Evolutionary conservation across 805 yeast genomes (phyloP).

Genomic region (Saccharomycopsis sp.): DNA sequence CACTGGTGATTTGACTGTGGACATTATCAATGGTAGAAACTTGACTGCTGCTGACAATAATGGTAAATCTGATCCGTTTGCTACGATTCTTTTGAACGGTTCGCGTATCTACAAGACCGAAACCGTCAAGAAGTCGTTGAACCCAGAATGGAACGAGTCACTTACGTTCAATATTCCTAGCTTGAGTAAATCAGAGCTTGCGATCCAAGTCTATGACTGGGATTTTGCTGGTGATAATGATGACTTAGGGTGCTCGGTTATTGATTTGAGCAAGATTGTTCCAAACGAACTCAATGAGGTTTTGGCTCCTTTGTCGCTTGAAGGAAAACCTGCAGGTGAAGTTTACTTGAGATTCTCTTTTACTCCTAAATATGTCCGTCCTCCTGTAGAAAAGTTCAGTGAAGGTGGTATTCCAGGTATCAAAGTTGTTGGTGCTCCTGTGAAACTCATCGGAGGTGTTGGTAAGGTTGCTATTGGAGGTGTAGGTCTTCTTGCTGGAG

Average conservation of each 20-base stretch:
- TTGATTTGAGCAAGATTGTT: slow-evolving; percentile 46
- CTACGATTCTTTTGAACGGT: slow-evolving; percentile 61
- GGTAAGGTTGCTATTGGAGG: slow-evolving; percentile 40
- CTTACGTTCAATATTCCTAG: slow-evolving; percentile 56
- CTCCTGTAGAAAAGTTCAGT: slow-evolving; percentile 45
- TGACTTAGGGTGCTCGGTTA: slow-evolving; percentile 43
- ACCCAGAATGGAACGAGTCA: slow-evolving; percentile 74
- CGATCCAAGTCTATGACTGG: slow-evolving; percentile 62
- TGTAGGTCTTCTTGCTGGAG: slow-evolving; percentile 41
- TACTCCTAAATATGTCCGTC: slow-evolving; percentile 60
- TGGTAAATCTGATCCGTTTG: slow-evolving; percentile 92
- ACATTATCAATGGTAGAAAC: slow-evolving; percentile 55
- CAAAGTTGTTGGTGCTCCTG: slow-evolving; percentile 34
- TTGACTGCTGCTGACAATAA: slow-evolving; percentile 82
- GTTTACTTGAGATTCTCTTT: slow-evolving; percentile 50
- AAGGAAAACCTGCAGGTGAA: slow-evolving; percentile 49
- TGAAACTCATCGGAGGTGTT: slow-evolving; percentile 36
- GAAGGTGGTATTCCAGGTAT: slow-evolving; percentile 37
- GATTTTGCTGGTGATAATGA: slow-evolving; percentile 70
- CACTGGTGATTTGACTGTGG: slow-evolving; percentile 57
- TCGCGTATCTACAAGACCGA: slow-evolving; percentile 50
- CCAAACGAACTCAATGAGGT: slow-evolving; percentile 37
- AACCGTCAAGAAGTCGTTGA: slow-evolving; percentile 56
- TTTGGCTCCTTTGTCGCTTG: slow-evolving; percentile 35
- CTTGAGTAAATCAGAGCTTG: slow-evolving; percentile 46